Conservation (phyloP, 306 rosid species). For the Citrullus colocynthis region DNA sequence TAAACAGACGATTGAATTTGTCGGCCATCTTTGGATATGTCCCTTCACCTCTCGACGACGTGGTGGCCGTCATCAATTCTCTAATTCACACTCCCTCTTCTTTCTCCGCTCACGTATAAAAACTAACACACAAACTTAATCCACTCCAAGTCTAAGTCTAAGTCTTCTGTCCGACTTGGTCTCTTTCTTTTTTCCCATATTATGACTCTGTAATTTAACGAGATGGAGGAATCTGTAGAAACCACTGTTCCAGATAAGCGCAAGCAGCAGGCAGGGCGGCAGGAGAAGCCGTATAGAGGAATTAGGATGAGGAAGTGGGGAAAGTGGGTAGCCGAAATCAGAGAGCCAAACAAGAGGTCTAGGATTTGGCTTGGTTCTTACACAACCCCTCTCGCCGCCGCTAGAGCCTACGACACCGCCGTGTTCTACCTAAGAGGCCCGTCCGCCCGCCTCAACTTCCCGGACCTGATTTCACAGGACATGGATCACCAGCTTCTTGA, state of each 20-base stretch:
- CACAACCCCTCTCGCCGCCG: slow-evolving; percentile 50
- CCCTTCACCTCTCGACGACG: slow-evolving; percentile 37
- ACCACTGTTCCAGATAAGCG: slow-evolving; percentile 18
- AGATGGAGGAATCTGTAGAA: neutral
- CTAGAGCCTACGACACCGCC: slow-evolving; percentile 79
- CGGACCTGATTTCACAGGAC: slow-evolving; percentile 32
- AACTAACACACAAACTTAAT: neutral
- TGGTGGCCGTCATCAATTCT: slow-evolving; percentile 47
- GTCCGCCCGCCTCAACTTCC: slow-evolving; percentile 57
- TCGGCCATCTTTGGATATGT: slow-evolving; percentile 77
- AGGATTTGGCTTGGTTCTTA: slow-evolving; percentile 75
- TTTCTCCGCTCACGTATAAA: neutral
- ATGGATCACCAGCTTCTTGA: slow-evolving; percentile 12
- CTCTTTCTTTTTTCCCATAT: no score
- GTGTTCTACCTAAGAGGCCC: slow-evolving; percentile 52
- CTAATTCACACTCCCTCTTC: neutral
- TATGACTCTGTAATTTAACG: no score
- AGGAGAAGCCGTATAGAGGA: slow-evolving; percentile 45
- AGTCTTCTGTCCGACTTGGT: neutral
- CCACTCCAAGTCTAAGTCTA: neutral
- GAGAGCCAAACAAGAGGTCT: slow-evolving; percentile 64
- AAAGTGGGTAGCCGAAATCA: slow-evolving; percentile 67
- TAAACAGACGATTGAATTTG: slow-evolving; percentile 40
- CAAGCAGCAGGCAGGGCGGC: slow-evolving; percentile 15
- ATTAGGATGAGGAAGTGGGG: slow-evolving; percentile 85